These are phyloP conservation scores for Vanrija humicola DNA, from an alignment of 1,284 basidiomycete species.

Conservation along the genomic window DNA sequence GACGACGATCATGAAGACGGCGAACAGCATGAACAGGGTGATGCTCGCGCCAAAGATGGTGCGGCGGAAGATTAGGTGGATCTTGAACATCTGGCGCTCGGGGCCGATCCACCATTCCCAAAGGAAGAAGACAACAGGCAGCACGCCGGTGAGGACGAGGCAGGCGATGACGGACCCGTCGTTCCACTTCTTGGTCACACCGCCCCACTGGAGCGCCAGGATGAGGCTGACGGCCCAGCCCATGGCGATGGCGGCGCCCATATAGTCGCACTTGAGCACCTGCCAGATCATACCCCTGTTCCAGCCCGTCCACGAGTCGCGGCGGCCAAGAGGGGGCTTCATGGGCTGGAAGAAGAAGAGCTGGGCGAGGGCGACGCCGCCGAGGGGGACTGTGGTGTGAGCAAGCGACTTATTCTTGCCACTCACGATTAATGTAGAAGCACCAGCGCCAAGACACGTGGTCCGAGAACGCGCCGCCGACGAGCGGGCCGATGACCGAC, in stretches of 20 bases:
- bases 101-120: slow-evolving; percentile 45
- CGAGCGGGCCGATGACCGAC: slow-evolving; percentile 48
- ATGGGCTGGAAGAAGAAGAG: slow-evolving; percentile 34
- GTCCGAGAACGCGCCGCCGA: slow-evolving; percentile 51
- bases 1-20: slow-evolving; percentile 42
- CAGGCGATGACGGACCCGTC: slow-evolving; percentile 45
- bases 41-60: slow-evolving; percentile 26
- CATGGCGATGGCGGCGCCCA: slow-evolving; percentile 37
- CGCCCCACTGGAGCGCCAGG: slow-evolving; percentile 44
- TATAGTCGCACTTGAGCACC: slow-evolving; percentile 44
- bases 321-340: slow-evolving; percentile 37
- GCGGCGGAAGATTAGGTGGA: slow-evolving; percentile 42
- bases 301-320: slow-evolving; percentile 39
- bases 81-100: slow-evolving; percentile 47
- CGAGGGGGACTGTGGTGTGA: slow-evolving; percentile 17
- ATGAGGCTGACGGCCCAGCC: slow-evolving; percentile 38
- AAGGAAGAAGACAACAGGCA: slow-evolving; percentile 35
- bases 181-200: slow-evolving; percentile 45
- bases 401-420: too few relatives aligned
- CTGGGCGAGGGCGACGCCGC: slow-evolving; percentile 37
- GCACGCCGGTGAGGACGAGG: slow-evolving; percentile 44
- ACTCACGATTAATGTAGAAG: slow-evolving; percentile 46
- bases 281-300: slow-evolving; percentile 31
- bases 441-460: slow-evolving; percentile 47
- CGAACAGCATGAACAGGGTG: slow-evolving; percentile 26